Evolutionary conservation across 148 eudicot genomes (phyloP), one percentile per base, ranked within the genome.

Genomic region (Fagopyrum tataricum): DNA sequence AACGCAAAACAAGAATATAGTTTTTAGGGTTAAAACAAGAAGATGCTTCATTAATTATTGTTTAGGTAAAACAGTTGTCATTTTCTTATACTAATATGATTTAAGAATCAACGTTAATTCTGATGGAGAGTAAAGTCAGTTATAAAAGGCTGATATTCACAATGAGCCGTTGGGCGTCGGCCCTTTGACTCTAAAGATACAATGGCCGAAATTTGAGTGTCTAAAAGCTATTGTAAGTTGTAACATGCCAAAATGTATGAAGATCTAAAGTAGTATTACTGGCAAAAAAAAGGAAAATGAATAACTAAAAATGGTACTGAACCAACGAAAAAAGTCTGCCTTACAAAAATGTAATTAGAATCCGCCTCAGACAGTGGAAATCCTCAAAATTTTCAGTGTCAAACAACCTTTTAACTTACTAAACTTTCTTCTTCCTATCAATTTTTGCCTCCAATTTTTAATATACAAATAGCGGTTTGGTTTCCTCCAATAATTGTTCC

Each of bases 351-450:
- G 41, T 61, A 61, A 21, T 26, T 11, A 61, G 11, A 9, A 6
- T 61, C 17, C 12, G 67, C 67, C 67, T 5, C 67, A 61, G 67
- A 61, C 40, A 61, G 67, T 23, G n/a, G 67, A 26, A 61, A 61
- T 2, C n/a, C 17, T 61, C 67, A 61, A 31, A 24, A 61, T 24
- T 61, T 31, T 61, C 61, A 61, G 31, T 61, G 67, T 61, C 67
- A 61, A 61, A 17, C 42, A 31, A 3, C 17, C 17, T 41, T 61
- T 61, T 61, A 24, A 13, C 41, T 31, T 61, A 26, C 31, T 61
- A 17, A 58, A 58, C 37, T 8, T 56, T 7, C 24, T 56, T 56
- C 13, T 56, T 55, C 9, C 4, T 15, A 51, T 17, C n/a, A 51
- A 15, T 17, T 51, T 51, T 17, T 4, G 18, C 5, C 5, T 14